Conservation (phyloP, 2,329 filamentous ascomycete genomes). For the Colletotrichum filicis region DNA sequence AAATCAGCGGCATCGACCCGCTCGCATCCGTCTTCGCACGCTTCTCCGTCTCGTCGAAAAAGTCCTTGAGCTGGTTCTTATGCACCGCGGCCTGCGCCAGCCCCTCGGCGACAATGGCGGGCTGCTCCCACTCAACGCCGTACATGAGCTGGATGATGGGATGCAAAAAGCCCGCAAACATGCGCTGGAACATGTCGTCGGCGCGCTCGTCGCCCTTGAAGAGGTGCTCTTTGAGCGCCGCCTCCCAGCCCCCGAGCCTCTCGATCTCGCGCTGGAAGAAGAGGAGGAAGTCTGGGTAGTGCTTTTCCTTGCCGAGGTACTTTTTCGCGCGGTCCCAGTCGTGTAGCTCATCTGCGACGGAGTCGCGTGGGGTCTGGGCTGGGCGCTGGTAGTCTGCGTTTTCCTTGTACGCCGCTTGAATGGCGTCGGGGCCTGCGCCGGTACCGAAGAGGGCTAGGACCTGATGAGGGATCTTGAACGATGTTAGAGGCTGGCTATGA, state of each 20-base stretch:
- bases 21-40: too few relatives aligned
- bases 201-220: conserved; percentile 74
- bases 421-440: conserved; percentile 67
- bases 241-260: conserved; percentile 65
- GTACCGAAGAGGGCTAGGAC: conserved; percentile 82
- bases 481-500: background rate
- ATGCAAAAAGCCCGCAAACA: conserved; percentile 79
- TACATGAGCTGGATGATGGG: conserved; percentile 89
- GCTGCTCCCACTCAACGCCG: conserved; percentile 84
- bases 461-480: conserved; percentile 72
- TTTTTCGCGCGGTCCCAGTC: conserved; percentile 65
- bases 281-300: conserved; percentile 79
- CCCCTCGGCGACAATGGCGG: conserved; percentile 82
- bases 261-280: conserved; percentile 84
- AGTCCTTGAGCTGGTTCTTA: conserved; percentile 61
- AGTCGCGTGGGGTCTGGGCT: conserved; percentile 55
- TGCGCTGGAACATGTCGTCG: conserved; percentile 74
- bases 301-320: conserved; percentile 69
- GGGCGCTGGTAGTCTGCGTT: conserved; percentile 76
- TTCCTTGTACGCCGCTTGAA: conserved; percentile 72
- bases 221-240: conserved; percentile 73
- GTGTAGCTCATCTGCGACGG: conserved; percentile 64
- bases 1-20: conserved; percentile 54
- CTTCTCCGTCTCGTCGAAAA: conserved; percentile 66
- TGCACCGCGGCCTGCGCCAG: conserved; percentile 83